Evolutionary conservation across 2,329 filamentous ascomycete genomes (phyloP), one percentile per base, ranked within the genome.

Genomic region (Arthrobotrys conoides): DNA sequence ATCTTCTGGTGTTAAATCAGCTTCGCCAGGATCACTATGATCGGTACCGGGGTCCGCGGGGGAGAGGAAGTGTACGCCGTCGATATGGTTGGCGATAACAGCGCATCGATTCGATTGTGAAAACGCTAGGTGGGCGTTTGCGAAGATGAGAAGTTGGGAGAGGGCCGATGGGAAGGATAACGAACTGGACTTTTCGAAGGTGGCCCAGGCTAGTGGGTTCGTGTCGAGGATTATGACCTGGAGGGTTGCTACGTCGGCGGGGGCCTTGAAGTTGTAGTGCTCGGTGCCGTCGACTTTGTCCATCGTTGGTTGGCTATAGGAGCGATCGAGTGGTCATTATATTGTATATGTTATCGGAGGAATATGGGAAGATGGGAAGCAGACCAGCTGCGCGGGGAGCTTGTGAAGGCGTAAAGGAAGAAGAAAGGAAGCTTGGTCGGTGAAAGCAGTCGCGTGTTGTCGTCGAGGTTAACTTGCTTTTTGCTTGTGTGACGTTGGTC

Each of bases 41-140:
- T 76, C 80, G 20, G 67, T 71, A 10, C 80, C 76, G 14, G 65
- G 66, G 27, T 70, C 41, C 3, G 87, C 86, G 1, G 96, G 96
- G 83, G 97, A 98, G 3, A 99, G 90, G 90, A 94, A 99, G 83
- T 91, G 88, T 71, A 95, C 93, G 80, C 92, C 91, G 83, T 96
- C 91, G 81, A 90, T 91, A 84, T 99, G 96, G 8, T 93, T 93
- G 38, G 95, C 96, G 79, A 99, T 90, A 16, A 99, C 89, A 79
- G 94, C 94, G 61, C 98, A 93, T 84, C 95, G 92, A 85, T 98
- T 98, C 69, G 92, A 90, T 84, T 96, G 95, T 85, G 94, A 96
- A 84, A 95, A 94, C 81, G 96, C 94, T 36, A 99, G 89, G 84
- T 99, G 96, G 70, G 95, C 93, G 85, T 99, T 98, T 86, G 97